phyloP scores from a whole-genome alignment of 2,329 filamentous ascomycete species.

The Geosmithia morbida region DNA sequence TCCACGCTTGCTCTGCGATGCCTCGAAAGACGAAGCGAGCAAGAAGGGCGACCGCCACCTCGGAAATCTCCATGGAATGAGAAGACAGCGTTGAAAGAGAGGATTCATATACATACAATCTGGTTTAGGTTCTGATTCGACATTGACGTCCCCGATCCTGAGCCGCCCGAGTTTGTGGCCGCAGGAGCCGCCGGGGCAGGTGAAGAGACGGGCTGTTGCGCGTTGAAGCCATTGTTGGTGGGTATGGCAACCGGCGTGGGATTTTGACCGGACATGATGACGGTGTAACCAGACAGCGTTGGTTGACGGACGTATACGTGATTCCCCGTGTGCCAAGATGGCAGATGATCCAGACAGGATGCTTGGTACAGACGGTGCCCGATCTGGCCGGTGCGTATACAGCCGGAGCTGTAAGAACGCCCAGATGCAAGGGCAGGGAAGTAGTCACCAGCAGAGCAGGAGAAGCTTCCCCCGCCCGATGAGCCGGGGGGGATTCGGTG shows the following conservation, averaged over 20 bases:
- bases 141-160: conserved; percentile 27
- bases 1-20: too few relatives aligned
- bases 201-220: conserved; percentile 15
- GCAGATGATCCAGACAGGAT: too few relatives aligned
- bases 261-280: conserved; percentile 18
- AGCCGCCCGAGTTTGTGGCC: conserved; percentile 7
- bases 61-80: not conserved
- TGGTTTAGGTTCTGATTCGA: conserved; percentile 89
- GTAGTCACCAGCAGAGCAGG: too few relatives aligned
- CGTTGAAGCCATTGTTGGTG: conserved; percentile 15
- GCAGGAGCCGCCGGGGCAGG: conserved; percentile 14
- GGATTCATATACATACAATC: conserved; percentile 52
- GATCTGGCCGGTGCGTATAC: too few relatives aligned
- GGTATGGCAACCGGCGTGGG: conserved; percentile 12
- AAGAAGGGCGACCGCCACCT: too few relatives aligned
- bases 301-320: not conserved
- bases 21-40: too few relatives aligned
- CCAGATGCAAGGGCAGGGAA: not conserved
- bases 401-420: not conserved
- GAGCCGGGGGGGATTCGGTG: not conserved
- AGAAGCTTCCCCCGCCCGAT: not conserved
- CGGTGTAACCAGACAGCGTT: not conserved
- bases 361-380: too few relatives aligned
- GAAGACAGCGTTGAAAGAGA: conserved; percentile 2
- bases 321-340: too few relatives aligned